Base-by-base conservation (phyloP, 2,329 filamentous ascomycete genomes). In the Cytospora mali region DNA sequence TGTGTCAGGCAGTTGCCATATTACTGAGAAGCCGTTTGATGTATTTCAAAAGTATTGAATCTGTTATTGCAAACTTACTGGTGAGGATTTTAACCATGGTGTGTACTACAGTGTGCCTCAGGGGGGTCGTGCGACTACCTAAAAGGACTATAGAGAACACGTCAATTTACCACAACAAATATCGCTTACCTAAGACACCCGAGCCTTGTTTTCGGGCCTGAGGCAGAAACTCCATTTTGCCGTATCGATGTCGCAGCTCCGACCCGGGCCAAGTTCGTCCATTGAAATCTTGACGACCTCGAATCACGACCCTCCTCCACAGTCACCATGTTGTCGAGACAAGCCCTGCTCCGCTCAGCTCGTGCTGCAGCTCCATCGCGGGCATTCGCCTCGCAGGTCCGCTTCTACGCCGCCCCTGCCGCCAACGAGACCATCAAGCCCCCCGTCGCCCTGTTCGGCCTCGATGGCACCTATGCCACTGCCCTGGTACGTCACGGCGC, bases 391-490 rank as follows among this genome's bases (percentile, higher is more conserved):
- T 82, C 81, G 73, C 83, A 85, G 73, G 80, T 87, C 79, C 89
- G 93, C 78, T 87, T 86, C 78, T 97, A 92, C 80, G 92, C 92
- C 74, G 80, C 84, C 66, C 79, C 86, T 67, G 82, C 85, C 73
- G 77, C 86, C 71, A 77, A 83, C 73, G 81, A 87, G 76, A 87
- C 88, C 66, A 80, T 87, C 77, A 93, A 91, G 84, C 88, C 94
- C 73, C 95, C 95, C 71, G 84, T 97, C 76, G 86, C 93, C 73
- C 87, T 99, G 75, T 99, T 92, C 81, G 95, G 95, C 72, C 83
- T 99, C 75, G 95, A 98, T 80, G 95, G 95, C 80, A 98, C 94
- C 77, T 99, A 99, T 83, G 95, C 95, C 77, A 93, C 90, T 82
- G 95, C 95, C 83, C 86, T 99, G 88, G 95, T 99, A 94, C 78